A percentile compares a stretch with the other conserved stretches of the same genome.
These are phyloP conservation scores for Fusarium sp. DNA, from an alignment of 2,329 filamentous ascomycete species.

Conservation along the genomic window DNA sequence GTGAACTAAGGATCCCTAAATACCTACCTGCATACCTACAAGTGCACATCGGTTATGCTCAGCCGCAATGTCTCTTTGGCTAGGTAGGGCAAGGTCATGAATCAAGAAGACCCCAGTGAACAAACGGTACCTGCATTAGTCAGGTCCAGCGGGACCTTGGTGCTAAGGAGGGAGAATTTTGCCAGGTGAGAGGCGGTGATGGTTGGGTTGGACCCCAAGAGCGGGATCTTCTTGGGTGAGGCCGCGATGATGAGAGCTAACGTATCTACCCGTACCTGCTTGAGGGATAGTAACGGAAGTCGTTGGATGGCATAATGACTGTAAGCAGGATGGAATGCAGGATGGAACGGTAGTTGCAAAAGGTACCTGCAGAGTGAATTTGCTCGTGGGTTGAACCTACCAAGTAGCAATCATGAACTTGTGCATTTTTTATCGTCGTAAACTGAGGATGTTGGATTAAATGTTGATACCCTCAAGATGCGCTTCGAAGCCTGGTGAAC, in stretches of 20 bases:
- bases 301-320: neutral
- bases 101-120: slow-evolving; percentile 20
- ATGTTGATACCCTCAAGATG: neutral
- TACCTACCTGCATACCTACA: neutral
- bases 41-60: neutral
- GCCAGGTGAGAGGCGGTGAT: slow-evolving; percentile 11
- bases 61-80: slow-evolving; percentile 19
- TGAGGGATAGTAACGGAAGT: neutral
- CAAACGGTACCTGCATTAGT: slow-evolving; percentile 42
- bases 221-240: slow-evolving; percentile 15
- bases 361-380: neutral
- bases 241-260: slow-evolving; percentile 21
- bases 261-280: slow-evolving; percentile 21
- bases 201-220: slow-evolving; percentile 14
- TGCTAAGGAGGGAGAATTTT: slow-evolving; percentile 17
- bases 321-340: neutral
- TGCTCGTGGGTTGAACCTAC: neutral
- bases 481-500: neutral
- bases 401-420: neutral
- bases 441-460: neutral
- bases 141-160: slow-evolving; percentile 10
- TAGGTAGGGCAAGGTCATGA: slow-evolving; percentile 31
- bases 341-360: neutral
- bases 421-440: neutral
- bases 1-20: neutral